Evolutionary conservation across 1,284 basidiomycete genomes (phyloP), one percentile per base, ranked within the genome.

Genomic region (Heterobasidion parviporum): DNA sequence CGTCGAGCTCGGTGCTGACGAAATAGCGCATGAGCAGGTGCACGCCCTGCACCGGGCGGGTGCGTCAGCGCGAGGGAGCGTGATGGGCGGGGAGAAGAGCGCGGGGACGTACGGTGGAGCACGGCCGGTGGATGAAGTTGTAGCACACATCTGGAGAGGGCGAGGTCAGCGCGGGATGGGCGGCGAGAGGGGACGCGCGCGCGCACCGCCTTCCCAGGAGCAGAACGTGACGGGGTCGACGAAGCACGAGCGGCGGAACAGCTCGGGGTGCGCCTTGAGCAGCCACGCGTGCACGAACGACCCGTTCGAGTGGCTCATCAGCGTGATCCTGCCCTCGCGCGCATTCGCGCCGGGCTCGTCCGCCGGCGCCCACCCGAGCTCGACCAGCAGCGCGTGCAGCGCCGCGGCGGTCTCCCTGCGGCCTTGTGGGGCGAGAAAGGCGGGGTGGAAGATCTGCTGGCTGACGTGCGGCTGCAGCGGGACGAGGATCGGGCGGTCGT

Each of bases 181-280:
- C n/a, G 48, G 43, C 35, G 34, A 53, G 38, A 26, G 15, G 12
- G 45, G 38, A 47, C 8, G 69, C 77, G 58, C 63, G 86, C 86
- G 69, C 77, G 58, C 63, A 87, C 86, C 85, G 55, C 91, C 91
- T 76, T 94, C 91, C 92, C 92, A 94, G 6, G 89, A 83, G 68
- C 89, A 92, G 70, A 96, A 94, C 0, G 83, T 83, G 35, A 90
- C 87, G 6, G 94, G 92, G 65, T 97, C 94, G 35, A 94, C 85
- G 65, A 96, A 94, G 64, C 89, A 92, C 12, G 85, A 92, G 2
- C 92, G 80, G 2, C 73, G 72, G 48, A 87, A 72, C 62, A 95
- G 75, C 45, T 80, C 71, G 1, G 92, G 86, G 56, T 83, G 75
- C 32, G 80, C 79, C 70, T 95, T 95, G 52, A 96, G 74, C 66